These are phyloP conservation scores for Calonectria naviculata DNA, from an alignment of 2,329 filamentous ascomycete species.

Conservation along the genomic window DNA sequence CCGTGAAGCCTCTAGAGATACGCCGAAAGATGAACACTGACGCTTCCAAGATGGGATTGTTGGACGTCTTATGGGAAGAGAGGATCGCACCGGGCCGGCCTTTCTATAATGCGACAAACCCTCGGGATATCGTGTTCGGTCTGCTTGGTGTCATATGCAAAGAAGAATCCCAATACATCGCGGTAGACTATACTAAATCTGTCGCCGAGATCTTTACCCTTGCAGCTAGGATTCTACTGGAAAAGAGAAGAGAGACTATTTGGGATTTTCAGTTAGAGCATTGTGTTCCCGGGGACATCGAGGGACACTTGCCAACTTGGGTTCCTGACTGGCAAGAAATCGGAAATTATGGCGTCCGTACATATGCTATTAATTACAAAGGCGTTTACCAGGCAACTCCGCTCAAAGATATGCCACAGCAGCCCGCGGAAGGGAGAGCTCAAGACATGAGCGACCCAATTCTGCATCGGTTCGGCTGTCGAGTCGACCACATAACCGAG, in stretches of 20 bases:
- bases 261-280: no score
- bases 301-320: neutral
- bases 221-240: neutral
- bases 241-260: neutral
- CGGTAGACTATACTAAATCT: neutral
- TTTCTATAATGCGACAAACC: conserved; percentile 23
- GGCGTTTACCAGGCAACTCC: neutral
- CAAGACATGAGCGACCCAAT: neutral
- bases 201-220: neutral
- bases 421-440: no score
- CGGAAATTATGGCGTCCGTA: neutral
- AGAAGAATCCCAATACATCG: neutral
- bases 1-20: neutral
- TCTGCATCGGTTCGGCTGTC: neutral
- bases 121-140: conserved; percentile 31
- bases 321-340: neutral
- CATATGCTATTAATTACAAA: neutral
- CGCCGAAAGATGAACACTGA: neutral
- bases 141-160: conserved; percentile 26
- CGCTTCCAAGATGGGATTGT: neutral
- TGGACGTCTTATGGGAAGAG: neutral
- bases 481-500: neutral
- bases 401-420: no score
- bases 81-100: neutral
- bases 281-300: neutral